Evolutionary conservation across 2,329 filamentous ascomycete species (phyloP).

Genomic region (Venturia aucupariae): DNA sequence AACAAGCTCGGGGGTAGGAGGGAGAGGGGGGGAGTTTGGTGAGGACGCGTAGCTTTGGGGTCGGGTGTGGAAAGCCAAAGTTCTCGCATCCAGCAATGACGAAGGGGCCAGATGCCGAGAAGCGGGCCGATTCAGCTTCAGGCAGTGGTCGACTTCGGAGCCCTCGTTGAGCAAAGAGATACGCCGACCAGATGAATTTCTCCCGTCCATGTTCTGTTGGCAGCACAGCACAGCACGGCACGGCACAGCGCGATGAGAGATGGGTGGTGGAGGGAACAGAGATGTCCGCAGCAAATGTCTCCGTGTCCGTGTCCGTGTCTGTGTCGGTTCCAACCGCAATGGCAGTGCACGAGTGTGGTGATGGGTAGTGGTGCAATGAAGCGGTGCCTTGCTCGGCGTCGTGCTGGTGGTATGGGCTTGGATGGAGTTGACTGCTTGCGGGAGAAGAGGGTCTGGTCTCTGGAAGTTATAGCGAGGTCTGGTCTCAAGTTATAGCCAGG

Average conservation of each 20-base stretch:
- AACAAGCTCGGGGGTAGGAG: slow-evolving; percentile 37
- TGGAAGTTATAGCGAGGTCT: background rate
- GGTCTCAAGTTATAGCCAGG: background rate
- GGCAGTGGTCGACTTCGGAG: background rate
- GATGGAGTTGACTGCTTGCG: background rate
- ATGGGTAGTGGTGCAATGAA: background rate
- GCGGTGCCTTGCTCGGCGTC: background rate
- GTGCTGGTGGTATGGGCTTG: background rate
- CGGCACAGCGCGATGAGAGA: background rate
- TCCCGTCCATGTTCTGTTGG: slow-evolving; percentile 37
- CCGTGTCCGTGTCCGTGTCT: background rate
- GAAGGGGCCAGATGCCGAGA: slow-evolving; percentile 29
- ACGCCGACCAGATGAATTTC: slow-evolving; percentile 40
- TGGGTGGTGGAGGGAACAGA: background rate
- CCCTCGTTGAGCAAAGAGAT: slow-evolving; percentile 21
- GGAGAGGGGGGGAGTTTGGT: slow-evolving; percentile 36
- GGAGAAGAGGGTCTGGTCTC: background rate
- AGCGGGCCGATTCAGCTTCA: slow-evolving; percentile 10
- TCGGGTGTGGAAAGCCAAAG: slow-evolving; percentile 21
- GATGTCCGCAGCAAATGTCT: background rate
- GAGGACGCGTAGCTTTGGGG: slow-evolving; percentile 28
- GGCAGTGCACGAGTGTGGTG: background rate
- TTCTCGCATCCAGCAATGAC: slow-evolving; percentile 28
- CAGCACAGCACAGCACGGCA: too few species aligned
- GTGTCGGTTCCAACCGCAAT: too few species aligned